A percentile compares a stretch with the other conserved stretches of the same genome.
These are phyloP conservation scores for Diaporthe sp. DNA, from an alignment of 2,329 filamentous ascomycete species.

Conservation along the genomic window DNA sequence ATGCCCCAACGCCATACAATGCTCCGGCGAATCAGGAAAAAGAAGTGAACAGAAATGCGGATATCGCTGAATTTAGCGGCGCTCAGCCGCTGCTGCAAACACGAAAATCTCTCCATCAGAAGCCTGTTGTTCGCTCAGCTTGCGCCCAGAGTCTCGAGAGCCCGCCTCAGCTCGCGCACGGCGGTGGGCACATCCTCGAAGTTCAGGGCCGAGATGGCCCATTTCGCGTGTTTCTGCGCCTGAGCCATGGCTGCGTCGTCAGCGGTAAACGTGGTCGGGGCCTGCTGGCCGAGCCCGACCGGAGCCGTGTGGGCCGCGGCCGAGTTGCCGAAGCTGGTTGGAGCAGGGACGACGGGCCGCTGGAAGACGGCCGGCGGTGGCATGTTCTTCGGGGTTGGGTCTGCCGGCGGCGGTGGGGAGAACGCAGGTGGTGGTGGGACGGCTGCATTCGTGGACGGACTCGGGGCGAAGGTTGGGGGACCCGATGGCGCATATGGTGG, in stretches of 20 bases:
- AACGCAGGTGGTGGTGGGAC: conserved; percentile 43
- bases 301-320: conserved; percentile 25
- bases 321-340: conserved; percentile 20
- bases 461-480: conserved; percentile 42
- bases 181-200: conserved; percentile 96
- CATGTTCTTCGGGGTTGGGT: conserved; percentile 34
- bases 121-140: neutral
- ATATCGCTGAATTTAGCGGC: neutral
- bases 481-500: conserved; percentile 41
- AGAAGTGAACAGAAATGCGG: neutral
- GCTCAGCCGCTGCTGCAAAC: neutral
- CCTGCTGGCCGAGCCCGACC: conserved; percentile 37
- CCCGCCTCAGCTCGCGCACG: conserved; percentile 82
- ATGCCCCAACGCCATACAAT: conserved; percentile 34
- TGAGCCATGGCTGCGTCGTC: conserved; percentile 79
- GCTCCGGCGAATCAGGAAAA: conserved; percentile 15
- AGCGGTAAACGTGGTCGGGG: conserved; percentile 39
- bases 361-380: conserved; percentile 36
- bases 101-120: neutral
- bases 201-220: conserved; percentile 95
- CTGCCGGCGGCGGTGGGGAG: conserved; percentile 37
- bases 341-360: conserved; percentile 35
- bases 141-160: conserved; percentile 77
- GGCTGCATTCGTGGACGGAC: conserved; percentile 40
- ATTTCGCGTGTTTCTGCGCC: conserved; percentile 95